Base-by-base conservation (phyloP, 257 asterid genomes). In the Ehretia macrophylla region DNA sequence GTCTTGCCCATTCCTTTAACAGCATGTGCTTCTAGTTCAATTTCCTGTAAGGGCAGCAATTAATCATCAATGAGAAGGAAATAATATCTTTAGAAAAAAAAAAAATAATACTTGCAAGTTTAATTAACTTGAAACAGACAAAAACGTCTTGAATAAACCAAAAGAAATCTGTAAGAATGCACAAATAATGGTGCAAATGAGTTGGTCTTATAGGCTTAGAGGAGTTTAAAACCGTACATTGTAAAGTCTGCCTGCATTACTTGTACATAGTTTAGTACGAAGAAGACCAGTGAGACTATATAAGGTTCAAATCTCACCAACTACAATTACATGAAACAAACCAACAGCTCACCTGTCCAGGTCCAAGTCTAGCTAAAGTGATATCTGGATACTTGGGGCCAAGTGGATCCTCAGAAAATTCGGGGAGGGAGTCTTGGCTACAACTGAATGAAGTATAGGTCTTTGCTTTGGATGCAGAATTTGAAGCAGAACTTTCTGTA, bases 1-100 rank as follows among this genome's bases (percentile, higher is more conserved):
- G 91, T 85, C 82, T 84, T 89, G 47, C 97, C 99, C 72, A 83
- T 56, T 68, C 99, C 97, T 75, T 93, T 93, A 63, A 86, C 94
- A 69, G 94, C 96, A 85, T 86, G 99, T 1, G 92, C 99, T 83
- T 93, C 99, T 68, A 93, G 79, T 67, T 93, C 99, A 53, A 93
- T 86, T 81, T 87, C 97, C 99, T 92, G 78, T 55, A 70, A 39
- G 69, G 35, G 39, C 44, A 60, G 49, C 60, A 64, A 49, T 42
- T 57, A 6, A 22, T 22, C 17, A 6, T 47, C 2, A 51, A 18
- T 18, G 9, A 69, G 49, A 39, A 17, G 51, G n/a, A 50, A n/a
- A n/a, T n/a, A n/a, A n/a, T n/a, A n/a, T n/a, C n/a, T n/a, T n/a
- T n/a, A n/a, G n/a, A n/a, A n/a, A n/a, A n/a, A n/a, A n/a, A n/a